A percentile compares a stretch with the other conserved stretches of the same genome.
Evolutionary conservation across 2,329 filamentous ascomycete species (phyloP).

Genomic region (Arthroderma sp.): DNA sequence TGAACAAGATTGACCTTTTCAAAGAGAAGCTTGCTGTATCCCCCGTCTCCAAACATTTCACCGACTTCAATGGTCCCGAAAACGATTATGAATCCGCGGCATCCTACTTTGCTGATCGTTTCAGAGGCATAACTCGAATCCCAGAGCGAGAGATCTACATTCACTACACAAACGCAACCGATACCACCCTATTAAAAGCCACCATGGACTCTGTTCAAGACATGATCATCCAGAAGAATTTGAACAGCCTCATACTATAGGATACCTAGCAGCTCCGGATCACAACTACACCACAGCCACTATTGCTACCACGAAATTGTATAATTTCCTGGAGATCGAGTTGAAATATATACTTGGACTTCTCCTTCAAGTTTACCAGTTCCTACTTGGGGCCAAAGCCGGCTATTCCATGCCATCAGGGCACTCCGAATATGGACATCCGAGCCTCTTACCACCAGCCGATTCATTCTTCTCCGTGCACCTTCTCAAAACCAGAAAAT

Average conservation of each 20-base stretch:
- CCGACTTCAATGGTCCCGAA: constrained; percentile 60
- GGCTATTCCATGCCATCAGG: no score
- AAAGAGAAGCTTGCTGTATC: constrained; percentile 59
- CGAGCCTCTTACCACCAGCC: no score
- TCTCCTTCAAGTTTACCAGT: no score
- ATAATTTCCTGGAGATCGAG: no score
- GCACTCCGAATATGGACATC: no score
- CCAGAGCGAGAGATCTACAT: constrained; percentile 45
- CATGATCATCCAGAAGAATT: constrained; percentile 74
- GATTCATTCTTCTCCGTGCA: no score
- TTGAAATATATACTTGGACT: no score
- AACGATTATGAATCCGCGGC: constrained; percentile 61
- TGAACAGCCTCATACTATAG: constrained; percentile 63
- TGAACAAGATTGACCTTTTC: constrained; percentile 83
- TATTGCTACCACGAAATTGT: no score
- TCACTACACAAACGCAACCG: constrained; percentile 47
- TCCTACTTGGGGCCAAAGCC: no score
- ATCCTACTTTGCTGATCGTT: constrained; percentile 73
- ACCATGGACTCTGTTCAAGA: constrained; percentile 79
- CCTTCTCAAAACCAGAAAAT: no score
- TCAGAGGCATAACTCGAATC: constrained; percentile 58
- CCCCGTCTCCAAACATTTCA: constrained; percentile 62
- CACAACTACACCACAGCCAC: no score
- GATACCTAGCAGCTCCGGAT: no score
- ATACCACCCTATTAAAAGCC: constrained; percentile 66